These are phyloP conservation scores for Penicillium verhagenii DNA, from an alignment of 495 filamentous ascomycete genomes.

Conservation along the genomic window DNA sequence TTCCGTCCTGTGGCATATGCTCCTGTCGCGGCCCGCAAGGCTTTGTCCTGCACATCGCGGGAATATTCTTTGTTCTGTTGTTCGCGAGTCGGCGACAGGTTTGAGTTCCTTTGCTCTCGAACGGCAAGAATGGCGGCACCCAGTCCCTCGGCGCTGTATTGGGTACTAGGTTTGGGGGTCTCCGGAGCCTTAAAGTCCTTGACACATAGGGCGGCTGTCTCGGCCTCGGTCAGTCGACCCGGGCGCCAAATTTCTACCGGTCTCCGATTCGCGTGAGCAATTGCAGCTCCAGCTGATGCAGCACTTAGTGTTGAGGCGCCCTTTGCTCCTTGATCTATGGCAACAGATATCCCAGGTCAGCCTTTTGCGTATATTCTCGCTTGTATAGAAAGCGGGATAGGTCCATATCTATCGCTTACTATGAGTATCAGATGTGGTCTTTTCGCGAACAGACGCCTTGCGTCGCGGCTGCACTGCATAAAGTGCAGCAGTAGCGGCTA, in stretches of 20 bases:
- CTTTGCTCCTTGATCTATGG: conserved; percentile 61
- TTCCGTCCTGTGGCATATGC: conserved; percentile 61
- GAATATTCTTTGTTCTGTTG: conserved; percentile 13
- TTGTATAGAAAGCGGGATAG: conserved; percentile 13
- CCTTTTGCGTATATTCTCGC: not conserved
- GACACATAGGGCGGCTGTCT: conserved; percentile 65
- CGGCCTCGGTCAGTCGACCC: conserved; percentile 58
- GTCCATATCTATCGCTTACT: no score
- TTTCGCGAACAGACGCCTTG: conserved; percentile 35
- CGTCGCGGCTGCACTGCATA: conserved; percentile 49
- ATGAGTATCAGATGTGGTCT: conserved; percentile 22
- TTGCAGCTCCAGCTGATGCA: conserved; percentile 70
- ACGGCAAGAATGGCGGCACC: conserved; percentile 73
- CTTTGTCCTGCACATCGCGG: conserved; percentile 49
- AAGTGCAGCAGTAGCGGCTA: conserved; percentile 54
- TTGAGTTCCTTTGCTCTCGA: conserved; percentile 49
- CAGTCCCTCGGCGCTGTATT: conserved; percentile 56
- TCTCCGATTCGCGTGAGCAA: conserved; percentile 70
- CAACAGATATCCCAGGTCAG: conserved; percentile 29
- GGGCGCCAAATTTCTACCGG: conserved; percentile 61
- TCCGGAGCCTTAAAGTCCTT: conserved; percentile 64
- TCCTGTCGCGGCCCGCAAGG: conserved; percentile 69
- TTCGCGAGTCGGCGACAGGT: conserved; percentile 6
- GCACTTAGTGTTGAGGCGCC: conserved; percentile 64
- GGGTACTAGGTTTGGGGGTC: conserved; percentile 50